Conservation (phyloP, 306 rosid genomes). For the Fagus crenata region DNA sequence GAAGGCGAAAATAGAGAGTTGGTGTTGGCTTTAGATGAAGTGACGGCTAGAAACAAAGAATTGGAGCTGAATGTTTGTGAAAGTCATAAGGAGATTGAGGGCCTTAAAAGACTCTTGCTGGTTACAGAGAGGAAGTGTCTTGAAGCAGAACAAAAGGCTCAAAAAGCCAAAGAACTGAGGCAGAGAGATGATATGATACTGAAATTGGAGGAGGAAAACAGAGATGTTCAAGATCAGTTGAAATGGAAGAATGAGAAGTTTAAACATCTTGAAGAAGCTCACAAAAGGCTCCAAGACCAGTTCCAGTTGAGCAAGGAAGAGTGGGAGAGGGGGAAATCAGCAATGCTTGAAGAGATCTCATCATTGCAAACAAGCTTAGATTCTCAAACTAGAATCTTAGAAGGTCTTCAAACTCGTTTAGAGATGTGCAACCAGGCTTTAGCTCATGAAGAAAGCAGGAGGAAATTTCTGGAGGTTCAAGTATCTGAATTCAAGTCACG, state of each 20-base stretch:
- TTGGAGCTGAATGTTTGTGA: slow-evolving; percentile 46
- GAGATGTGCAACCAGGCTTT: slow-evolving; percentile 68
- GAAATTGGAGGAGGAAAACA: slow-evolving; percentile 55
- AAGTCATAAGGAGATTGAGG: slow-evolving; percentile 39
- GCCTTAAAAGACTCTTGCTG: slow-evolving; percentile 40
- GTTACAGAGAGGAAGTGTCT: slow-evolving; percentile 42
- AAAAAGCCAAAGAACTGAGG: slow-evolving; percentile 34
- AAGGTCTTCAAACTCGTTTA: slow-evolving; percentile 54
- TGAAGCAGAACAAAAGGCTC: slow-evolving; percentile 48
- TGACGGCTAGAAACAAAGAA: slow-evolving; percentile 33
- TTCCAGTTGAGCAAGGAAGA: slow-evolving; percentile 44
- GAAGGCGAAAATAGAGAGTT: slow-evolving; percentile 51
- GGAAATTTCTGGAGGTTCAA: slow-evolving; percentile 60
- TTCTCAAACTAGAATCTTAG: slow-evolving; percentile 54
- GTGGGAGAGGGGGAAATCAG: slow-evolving; percentile 56
- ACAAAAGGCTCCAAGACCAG: slow-evolving; percentile 48
- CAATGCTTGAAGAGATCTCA: slow-evolving; percentile 42
- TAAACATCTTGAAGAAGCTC: slow-evolving; percentile 71
- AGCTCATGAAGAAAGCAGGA: slow-evolving; percentile 71
- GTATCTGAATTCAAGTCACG: slow-evolving; percentile 49
- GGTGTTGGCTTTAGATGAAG: slow-evolving; percentile 47
- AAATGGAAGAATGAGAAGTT: slow-evolving; percentile 78
- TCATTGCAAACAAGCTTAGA: slow-evolving; percentile 57
- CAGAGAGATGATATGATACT: slow-evolving; percentile 47
- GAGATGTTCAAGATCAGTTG: slow-evolving; percentile 46